phyloP scores from a whole-genome alignment of 164 flowering plant genomes.

The Paratinospora sagittata region DNA sequence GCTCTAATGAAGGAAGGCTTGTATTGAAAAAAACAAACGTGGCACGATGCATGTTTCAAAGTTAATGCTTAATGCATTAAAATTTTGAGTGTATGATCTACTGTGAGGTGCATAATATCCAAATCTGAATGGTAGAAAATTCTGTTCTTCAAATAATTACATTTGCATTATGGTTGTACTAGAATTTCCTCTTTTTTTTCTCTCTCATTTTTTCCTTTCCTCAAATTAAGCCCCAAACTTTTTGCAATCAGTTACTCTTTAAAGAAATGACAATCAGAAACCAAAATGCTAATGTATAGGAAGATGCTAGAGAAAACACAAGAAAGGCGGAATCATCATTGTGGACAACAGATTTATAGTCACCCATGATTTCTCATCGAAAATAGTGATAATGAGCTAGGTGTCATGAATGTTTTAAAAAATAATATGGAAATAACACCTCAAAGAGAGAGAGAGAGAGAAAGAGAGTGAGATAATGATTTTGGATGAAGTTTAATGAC shows the following conservation, averaged over 20 bases:
- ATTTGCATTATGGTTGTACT: not conserved
- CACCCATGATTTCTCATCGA: not conserved
- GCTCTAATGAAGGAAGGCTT: not conserved
- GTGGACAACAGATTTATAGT: no score
- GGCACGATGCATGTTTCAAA: not conserved
- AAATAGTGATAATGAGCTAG: not conserved
- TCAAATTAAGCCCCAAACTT: not conserved
- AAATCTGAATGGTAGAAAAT: not conserved
- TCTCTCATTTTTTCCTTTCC: not conserved
- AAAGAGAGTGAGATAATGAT: not conserved
- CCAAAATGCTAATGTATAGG: no score
- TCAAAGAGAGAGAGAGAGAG: no score
- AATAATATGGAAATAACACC: not conserved
- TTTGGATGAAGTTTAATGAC: no score
- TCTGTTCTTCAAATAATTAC: not conserved
- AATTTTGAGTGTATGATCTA: conserved; percentile 2
- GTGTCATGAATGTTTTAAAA: not conserved
- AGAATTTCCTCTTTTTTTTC: not conserved
- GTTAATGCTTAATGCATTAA: not conserved
- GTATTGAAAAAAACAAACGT: not conserved
- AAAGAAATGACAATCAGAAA: no score
- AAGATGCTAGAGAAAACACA: not conserved
- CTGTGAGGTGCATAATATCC: not conserved
- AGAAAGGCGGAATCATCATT: no score
- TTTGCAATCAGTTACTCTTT: not conserved